phyloP scores from a whole-genome alignment of 2,329 filamentous ascomycete genomes.

The Aurifilum marmelostoma region DNA sequence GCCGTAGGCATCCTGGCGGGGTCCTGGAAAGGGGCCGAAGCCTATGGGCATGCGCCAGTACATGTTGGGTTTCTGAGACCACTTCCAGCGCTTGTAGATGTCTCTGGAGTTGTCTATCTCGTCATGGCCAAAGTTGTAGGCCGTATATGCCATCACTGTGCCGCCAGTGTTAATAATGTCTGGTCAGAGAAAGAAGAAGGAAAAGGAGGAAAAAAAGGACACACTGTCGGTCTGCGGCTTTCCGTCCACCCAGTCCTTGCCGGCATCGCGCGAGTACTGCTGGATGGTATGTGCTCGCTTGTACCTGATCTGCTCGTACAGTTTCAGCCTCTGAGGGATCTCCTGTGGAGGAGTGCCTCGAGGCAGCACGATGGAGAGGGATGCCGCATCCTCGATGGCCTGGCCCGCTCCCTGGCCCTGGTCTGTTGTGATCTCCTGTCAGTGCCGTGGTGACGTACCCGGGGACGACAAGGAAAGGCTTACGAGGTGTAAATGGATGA shows the following conservation, averaged over 20 bases:
- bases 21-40: slow-evolving; percentile 52
- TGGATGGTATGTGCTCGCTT: slow-evolving; percentile 62
- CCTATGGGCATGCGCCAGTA: slow-evolving; percentile 50
- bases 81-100: slow-evolving; percentile 53
- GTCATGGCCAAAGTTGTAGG: slow-evolving; percentile 61
- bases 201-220: slow-evolving; percentile 36
- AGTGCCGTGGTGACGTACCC: background rate
- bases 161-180: slow-evolving; percentile 25
- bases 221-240: slow-evolving; percentile 46
- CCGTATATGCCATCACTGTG: slow-evolving; percentile 46
- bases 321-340: slow-evolving; percentile 56
- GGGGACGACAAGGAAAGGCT: slow-evolving; percentile 27
- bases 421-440: slow-evolving; percentile 29
- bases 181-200: slow-evolving; percentile 36
- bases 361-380: slow-evolving; percentile 60
- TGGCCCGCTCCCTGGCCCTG: slow-evolving; percentile 65
- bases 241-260: slow-evolving; percentile 48
- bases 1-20: slow-evolving; percentile 43
- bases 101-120: slow-evolving; percentile 59
- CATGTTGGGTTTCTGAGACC: slow-evolving; percentile 41
- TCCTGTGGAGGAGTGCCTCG: slow-evolving; percentile 47
- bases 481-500: slow-evolving; percentile 67
- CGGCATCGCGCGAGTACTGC: slow-evolving; percentile 56
- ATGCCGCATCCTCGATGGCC: slow-evolving; percentile 69
- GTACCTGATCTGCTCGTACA: slow-evolving; percentile 63